A percentile compares a stretch with the other conserved stretches of the same genome.
phyloP scores from a whole-genome alignment of 2,329 filamentous ascomycete genomes.

The Moelleriella libera region DNA sequence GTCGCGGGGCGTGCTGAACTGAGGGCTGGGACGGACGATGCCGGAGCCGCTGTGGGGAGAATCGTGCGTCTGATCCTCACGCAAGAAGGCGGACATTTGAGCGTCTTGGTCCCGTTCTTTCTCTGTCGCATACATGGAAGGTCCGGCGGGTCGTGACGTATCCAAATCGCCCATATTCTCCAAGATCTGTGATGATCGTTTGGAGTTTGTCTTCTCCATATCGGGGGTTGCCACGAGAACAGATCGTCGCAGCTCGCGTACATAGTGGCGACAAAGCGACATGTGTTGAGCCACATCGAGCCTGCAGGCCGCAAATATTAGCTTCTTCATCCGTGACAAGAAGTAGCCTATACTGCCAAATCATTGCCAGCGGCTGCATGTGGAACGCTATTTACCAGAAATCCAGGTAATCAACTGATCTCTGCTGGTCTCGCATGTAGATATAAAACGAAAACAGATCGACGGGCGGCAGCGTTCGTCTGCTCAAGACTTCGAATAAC shows the following conservation, averaged over 20 bases:
- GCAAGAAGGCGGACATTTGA: conserved; percentile 79
- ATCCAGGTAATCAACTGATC: conserved; percentile 93
- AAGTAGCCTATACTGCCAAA: too few relatives aligned
- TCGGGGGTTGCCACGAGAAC: conserved; percentile 90
- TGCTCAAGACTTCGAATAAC: conserved; percentile 87
- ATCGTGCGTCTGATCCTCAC: conserved; percentile 48
- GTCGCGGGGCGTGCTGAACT: conserved; percentile 47
- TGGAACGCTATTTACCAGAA: conserved; percentile 59
- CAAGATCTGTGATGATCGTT: conserved; percentile 69
- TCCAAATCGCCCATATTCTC: conserved; percentile 58
- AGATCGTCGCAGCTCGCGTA: conserved; percentile 84
- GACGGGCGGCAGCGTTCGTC: conserved; percentile 86
- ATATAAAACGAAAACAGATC: conserved; percentile 99
- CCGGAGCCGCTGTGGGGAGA: conserved; percentile 35
- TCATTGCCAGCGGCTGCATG: too few relatives aligned
- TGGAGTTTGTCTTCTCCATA: conserved; percentile 65
- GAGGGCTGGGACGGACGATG: conserved; percentile 32
- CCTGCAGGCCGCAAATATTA: conserved; percentile 35
- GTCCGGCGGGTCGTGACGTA: conserved; percentile 38
- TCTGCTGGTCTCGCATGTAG: conserved; percentile 97
- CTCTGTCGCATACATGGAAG: conserved; percentile 48
- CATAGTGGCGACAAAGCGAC: conserved; percentile 93
- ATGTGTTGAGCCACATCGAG: conserved; percentile 99
- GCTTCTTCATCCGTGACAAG: neutral
- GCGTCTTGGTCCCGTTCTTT: conserved; percentile 73